These are phyloP conservation scores for Lachancea sp. DNA, from an alignment of 805 yeast species.

Conservation along the genomic window DNA sequence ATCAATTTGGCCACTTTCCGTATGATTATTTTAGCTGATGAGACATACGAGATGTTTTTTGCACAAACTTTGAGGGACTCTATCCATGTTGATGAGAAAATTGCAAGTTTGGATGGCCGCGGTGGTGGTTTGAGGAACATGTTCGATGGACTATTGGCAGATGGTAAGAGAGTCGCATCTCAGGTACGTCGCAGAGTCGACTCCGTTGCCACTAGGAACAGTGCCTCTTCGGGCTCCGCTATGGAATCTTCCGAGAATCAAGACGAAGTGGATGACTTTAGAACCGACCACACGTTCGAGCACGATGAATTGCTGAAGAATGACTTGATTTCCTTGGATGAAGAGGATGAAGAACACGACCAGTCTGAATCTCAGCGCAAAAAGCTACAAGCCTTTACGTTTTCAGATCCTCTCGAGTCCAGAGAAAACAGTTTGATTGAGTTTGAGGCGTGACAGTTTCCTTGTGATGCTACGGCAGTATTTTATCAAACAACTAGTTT, in stretches of 20 bases:
- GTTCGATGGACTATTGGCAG: constrained; percentile 86
- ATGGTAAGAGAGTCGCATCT: constrained; percentile 85
- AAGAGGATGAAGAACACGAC: constrained; percentile 15
- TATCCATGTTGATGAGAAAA: constrained; percentile 55
- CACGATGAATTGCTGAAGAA: constrained; percentile 25
- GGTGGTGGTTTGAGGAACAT: constrained; percentile 68
- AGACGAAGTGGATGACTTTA: constrained; percentile 31
- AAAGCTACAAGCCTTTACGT: constrained; percentile 12
- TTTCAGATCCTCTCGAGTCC: constrained; percentile 10
- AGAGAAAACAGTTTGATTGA: constrained; percentile 25
- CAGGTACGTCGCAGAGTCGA: constrained; percentile 87
- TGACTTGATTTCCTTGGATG: constrained; percentile 25
- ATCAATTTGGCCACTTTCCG: constrained; percentile 83
- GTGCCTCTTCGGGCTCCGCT: constrained; percentile 15
- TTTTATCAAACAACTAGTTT: too few relatives aligned
- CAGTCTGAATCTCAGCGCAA: constrained; percentile 14
- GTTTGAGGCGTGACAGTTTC: constrained; percentile 23
- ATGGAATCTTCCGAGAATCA: constrained; percentile 17
- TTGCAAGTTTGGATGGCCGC: constrained; percentile 38
- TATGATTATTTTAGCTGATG: constrained; percentile 92
- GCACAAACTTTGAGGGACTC: constrained; percentile 60
- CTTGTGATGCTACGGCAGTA: too few relatives aligned
- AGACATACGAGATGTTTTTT: constrained; percentile 82
- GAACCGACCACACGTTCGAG: constrained; percentile 26
- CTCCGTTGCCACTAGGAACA: constrained; percentile 43